These are phyloP conservation scores for Stagonosporopsis rhizophila DNA, from an alignment of 2,329 filamentous ascomycete genomes.

Conservation along the genomic window DNA sequence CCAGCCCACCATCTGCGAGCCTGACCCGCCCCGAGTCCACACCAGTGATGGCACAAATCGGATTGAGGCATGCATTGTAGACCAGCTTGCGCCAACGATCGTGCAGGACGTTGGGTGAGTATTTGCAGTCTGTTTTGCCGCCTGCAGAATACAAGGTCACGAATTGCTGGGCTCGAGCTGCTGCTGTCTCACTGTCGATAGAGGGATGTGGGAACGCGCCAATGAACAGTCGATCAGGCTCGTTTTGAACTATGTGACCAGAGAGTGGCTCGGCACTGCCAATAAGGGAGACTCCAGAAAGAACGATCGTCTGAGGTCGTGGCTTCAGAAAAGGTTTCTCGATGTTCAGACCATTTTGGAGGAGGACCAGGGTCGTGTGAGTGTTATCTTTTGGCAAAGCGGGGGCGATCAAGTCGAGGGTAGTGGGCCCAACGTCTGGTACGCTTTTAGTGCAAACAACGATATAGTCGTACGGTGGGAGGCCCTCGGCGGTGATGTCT, in stretches of 20 bases:
- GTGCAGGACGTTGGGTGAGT: conserved; percentile 53
- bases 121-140: conserved; percentile 54
- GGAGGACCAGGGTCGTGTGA: conserved; percentile 62
- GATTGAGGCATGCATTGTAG: conserved; percentile 61
- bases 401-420: conserved; percentile 59
- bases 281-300: conserved; percentile 63
- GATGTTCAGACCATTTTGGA: conserved; percentile 71
- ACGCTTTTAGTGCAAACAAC: conserved; percentile 66
- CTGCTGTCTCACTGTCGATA: conserved; percentile 29
- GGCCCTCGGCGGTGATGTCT: conserved; percentile 46
- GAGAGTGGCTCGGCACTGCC: conserved; percentile 58
- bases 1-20: conserved; percentile 54
- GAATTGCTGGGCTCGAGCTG: conserved; percentile 52
- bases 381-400: conserved; percentile 58
- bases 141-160: conserved; percentile 57
- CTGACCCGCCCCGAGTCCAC: conserved; percentile 61
- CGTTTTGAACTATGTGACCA: conserved; percentile 61
- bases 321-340: conserved; percentile 60
- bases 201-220: conserved; percentile 57
- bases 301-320: conserved; percentile 61
- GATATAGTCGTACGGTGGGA: conserved; percentile 61
- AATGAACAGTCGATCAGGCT: conserved; percentile 59
- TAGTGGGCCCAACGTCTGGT: conserved; percentile 59
- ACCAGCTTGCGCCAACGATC: conserved; percentile 61
- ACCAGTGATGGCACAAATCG: conserved; percentile 59